Evolutionary conservation across 805 yeast species (phyloP), one percentile per base, ranked within the genome.

Genomic region (Pichia insulana): DNA sequence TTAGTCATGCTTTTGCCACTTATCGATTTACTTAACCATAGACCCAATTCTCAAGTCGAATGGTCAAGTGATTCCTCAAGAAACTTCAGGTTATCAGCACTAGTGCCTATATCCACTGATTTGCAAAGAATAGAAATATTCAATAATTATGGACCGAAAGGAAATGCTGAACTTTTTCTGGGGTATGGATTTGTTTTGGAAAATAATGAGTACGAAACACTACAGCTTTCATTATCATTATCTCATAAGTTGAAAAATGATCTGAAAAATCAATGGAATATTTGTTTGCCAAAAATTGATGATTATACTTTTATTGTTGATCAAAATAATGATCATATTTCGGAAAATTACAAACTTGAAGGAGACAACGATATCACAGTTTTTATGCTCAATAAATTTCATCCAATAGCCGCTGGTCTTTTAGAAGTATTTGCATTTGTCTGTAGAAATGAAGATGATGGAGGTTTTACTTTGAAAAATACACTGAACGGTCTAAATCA

Each of bases 91-190:
- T 38, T 35, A 9, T 12, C 42, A 15, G 32, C 13, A 27, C 20
- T 43, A 10, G 30, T 38, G 4, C 9, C 8, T 19, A 9, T 30
- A 10, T 15, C 11, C 7, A 18, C 12, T 28, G 27, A 20, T 35
- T 7, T 19, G 3, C 49, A 47, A 2, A 73, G 73, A 2, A 57
- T 62, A 2, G 82, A 86, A 55, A 47, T 89, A 1, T 84, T 62
- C 61, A 88, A 88, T 57, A 84, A 85, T 59, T 88, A 89, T 59
- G 97, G 96, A 2, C 77, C 83, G 41, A 88, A 87, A 59, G 83
- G 92, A 0, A 88, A 87, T 54, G 94, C 84, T 49, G 95, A 86
- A 49, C 60, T 88, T 22, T 59, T 89, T 6, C 62, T 88, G 50
- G 88, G 82, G 0, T 89, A 89, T 58, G 97, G 97, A 0, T 89